A percentile compares a stretch with the other conserved stretches of the same genome.
Evolutionary conservation across 495 filamentous ascomycete species (phyloP).

Genomic region (Penicillium taxi): DNA sequence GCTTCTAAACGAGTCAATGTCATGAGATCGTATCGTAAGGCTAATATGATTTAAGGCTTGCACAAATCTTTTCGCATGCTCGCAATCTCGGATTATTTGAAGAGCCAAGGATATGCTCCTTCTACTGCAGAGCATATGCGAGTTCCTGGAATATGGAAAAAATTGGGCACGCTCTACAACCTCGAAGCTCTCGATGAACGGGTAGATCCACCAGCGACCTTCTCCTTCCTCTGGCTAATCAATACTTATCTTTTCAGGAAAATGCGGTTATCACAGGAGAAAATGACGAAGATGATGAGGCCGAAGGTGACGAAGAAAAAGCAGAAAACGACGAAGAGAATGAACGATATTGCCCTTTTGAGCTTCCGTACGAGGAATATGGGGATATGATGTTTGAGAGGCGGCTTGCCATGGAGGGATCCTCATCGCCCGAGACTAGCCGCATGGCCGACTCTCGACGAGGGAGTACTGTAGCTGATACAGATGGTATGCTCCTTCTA

Average conservation of each 20-base stretch:
- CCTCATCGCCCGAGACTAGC: constrained; percentile 50
- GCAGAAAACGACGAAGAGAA: constrained; percentile 51
- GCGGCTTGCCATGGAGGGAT: constrained; percentile 51
- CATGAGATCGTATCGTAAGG: neutral
- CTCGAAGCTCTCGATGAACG: constrained; percentile 82
- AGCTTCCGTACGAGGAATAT: constrained; percentile 70
- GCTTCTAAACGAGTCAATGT: too few relatives aligned
- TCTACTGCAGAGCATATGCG: constrained; percentile 63
- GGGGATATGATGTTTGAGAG: constrained; percentile 65
- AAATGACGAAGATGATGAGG: constrained; percentile 54
- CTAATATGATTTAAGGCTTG: constrained; percentile 52
- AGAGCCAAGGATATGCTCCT: constrained; percentile 76
- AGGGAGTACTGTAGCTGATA: constrained; percentile 40
- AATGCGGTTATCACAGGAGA: constrained; percentile 46
- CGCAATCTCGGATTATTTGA: constrained; percentile 75
- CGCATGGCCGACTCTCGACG: constrained; percentile 34
- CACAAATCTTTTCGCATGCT: constrained; percentile 98
- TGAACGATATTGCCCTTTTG: constrained; percentile 59
- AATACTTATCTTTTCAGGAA: constrained; percentile 29
- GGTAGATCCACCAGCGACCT: constrained; percentile 37
- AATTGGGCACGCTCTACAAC: constrained; percentile 77
- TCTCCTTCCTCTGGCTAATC: constrained; percentile 6
- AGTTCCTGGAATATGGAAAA: constrained; percentile 85
- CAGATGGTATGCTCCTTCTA: constrained; percentile 41
- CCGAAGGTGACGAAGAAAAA: too few relatives aligned